Evolutionary conservation across 139 green algal species (phyloP).

Genomic region (Spirogloea muscicola): DNA sequence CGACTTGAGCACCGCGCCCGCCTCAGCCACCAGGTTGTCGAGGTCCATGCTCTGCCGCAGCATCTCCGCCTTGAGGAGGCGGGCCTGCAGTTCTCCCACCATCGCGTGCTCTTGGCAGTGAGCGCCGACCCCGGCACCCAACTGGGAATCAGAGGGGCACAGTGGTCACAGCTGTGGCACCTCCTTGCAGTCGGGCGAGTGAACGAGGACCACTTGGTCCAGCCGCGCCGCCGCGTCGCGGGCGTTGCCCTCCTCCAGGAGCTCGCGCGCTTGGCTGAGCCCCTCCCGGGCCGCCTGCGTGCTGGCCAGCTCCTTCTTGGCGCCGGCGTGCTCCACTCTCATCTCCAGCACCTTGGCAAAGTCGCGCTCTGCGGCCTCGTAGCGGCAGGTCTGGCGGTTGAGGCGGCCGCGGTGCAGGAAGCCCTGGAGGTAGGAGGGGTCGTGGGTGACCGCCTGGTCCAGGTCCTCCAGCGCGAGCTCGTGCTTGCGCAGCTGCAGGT

Average conservation of each 20-base stretch:
- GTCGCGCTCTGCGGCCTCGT: conserved; percentile 19
- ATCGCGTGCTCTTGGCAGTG: too few relatives aligned
- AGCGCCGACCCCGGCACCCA: too few relatives aligned
- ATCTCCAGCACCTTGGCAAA: conserved; percentile 28
- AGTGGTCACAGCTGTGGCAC: too few relatives aligned
- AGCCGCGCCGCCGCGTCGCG: background rate
- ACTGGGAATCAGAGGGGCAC: too few relatives aligned
- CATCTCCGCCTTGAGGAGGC: conserved; percentile 21
- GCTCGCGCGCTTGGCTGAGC: background rate
- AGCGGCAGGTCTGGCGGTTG: conserved; percentile 29
- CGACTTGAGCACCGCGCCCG: conserved; percentile 36
- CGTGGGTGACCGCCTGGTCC: conserved; percentile 24
- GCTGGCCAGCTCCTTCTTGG: conserved; percentile 19
- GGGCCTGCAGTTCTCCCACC: too few relatives aligned
- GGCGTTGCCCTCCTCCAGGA: conserved; percentile 4
- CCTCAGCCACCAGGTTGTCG: conserved; percentile 25
- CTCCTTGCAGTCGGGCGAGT: conserved; percentile 40
- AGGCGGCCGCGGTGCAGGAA: conserved; percentile 39
- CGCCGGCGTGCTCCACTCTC: conserved; percentile 22
- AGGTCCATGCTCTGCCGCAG: conserved; percentile 22
- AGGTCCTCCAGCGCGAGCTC: conserved; percentile 27
- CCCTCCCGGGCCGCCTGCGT: conserved; percentile 2
- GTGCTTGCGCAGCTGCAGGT: conserved; percentile 39
- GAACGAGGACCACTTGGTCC: conserved; percentile 16
- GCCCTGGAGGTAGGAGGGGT: conserved; percentile 38